Base-by-base conservation (phyloP, 2,329 filamentous ascomycete species). In the Penicillium sp. region DNA sequence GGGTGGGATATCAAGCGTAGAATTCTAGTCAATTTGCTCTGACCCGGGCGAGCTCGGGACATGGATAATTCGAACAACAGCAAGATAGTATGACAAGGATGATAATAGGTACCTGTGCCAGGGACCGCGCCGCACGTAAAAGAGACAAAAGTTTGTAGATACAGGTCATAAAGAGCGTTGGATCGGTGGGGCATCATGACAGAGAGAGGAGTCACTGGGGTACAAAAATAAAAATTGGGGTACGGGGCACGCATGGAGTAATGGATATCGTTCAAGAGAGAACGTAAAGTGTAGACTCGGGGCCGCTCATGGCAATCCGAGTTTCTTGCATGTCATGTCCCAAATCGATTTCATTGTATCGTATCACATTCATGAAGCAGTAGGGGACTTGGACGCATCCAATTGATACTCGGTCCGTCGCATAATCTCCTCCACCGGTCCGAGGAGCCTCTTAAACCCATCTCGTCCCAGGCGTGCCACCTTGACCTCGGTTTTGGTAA, bases 371-470 rank as follows among this genome's bases (percentile, higher is more conserved):
- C 46, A 56, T 58, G 54, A 60, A 43, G 64, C 61, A 50, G 61
- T 54, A 38, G 62, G 59, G 39, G 62, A 61, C 36, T 54, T 51
- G 54, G 64, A 42, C 52, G 63, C 61, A 53, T 71, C 68, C 53
- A 68, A 51, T 46, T 69, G 60, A 61, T 77, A 77, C 44, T 77
- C 73, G 25, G 73, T 64, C 66, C 94, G 83, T 72, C 94, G 82
- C 89, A 99, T 90, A 69, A 97, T 95, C 55, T 90, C 87, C 74
- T 96, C 91, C 25, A 97, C 92, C 0, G 92, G 92, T 2, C 94
- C 94, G 30, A 99, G 78, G 64, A 99, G 77, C 62, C 94, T 82
- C 77, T 96, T 92, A 75, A 99, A 99, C 5, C 92, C 94, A 63
- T 90, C 90, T 74, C 96, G 95, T 61, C 91, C 91, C 43, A 99